Conservation (phyloP, 2,329 filamentous ascomycete genomes). For the Xylaria sp. region DNA sequence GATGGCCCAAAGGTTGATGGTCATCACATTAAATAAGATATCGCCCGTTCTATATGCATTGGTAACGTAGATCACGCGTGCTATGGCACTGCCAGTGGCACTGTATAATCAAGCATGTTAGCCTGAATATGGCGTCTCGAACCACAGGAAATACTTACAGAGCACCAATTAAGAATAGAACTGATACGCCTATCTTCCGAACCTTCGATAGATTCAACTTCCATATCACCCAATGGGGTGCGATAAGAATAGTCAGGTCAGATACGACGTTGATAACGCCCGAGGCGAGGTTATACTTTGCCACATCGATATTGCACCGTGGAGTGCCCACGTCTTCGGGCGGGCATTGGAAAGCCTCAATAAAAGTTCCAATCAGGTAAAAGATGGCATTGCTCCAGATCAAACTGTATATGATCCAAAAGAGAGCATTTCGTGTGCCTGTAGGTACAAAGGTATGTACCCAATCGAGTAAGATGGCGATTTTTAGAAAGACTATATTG, state of each 20-base stretch:
- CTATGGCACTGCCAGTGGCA: conserved; percentile 34
- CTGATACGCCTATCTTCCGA: conserved; percentile 34
- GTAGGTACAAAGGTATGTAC: conserved; percentile 27
- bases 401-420: conserved; percentile 23
- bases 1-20: conserved; percentile 37
- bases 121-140: not conserved
- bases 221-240: conserved; percentile 40
- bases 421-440: conserved; percentile 31
- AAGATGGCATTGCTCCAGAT: conserved; percentile 35
- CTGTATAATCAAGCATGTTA: conserved; percentile 13
- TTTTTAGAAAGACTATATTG: conserved; percentile 36
- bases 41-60: conserved; percentile 27
- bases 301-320: conserved; percentile 33
- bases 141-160: conserved; percentile 25
- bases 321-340: conserved; percentile 26
- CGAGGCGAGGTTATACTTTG: conserved; percentile 33
- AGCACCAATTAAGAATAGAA: conserved; percentile 36
- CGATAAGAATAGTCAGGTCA: conserved; percentile 34
- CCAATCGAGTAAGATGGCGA: conserved; percentile 36
- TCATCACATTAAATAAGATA: conserved; percentile 26
- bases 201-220: conserved; percentile 31
- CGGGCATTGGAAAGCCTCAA: conserved; percentile 37
- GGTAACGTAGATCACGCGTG: conserved; percentile 28
- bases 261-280: conserved; percentile 39
- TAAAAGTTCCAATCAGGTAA: conserved; percentile 37